Conservation (phyloP, 495 filamentous ascomycete genomes). For the Aspergillus haitiensis region DNA sequence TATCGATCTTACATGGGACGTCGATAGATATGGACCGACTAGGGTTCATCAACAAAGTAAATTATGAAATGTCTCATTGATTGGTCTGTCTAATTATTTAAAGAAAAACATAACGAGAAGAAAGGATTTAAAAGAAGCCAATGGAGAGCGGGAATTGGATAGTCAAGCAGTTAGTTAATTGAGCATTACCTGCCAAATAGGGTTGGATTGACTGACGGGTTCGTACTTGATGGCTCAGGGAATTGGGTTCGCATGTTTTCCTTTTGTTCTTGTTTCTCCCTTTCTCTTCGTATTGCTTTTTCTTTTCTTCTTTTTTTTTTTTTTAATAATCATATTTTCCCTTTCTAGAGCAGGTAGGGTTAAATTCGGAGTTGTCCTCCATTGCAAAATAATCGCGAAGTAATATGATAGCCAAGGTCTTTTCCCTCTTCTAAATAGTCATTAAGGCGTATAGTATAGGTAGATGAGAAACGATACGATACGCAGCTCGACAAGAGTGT, state of each 20-base stretch:
- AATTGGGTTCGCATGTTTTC: neutral
- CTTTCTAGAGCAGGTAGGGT: too few relatives aligned
- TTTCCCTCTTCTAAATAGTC: neutral
- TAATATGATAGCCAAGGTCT: neutral
- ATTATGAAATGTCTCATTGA: neutral
- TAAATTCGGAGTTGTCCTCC: too few relatives aligned
- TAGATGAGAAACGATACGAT: too few relatives aligned
- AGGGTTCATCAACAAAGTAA: neutral
- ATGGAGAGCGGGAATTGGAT: neutral
- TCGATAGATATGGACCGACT: conserved; percentile 37
- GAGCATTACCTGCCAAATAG: neutral
- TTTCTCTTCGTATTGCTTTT: neutral
- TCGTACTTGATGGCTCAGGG: conserved; percentile 12
- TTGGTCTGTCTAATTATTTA: conserved; percentile 4
- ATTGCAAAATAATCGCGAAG: too few relatives aligned
- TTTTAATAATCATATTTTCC: conserved; percentile 6
- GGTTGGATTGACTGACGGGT: conserved; percentile 1
- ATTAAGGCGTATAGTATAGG: too few relatives aligned
- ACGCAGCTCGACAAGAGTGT: conserved; percentile 5
- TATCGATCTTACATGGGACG: conserved; percentile 75
- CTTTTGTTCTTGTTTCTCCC: conserved; percentile 8
- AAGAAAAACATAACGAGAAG: conserved; percentile 2
- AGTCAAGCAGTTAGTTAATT: neutral
- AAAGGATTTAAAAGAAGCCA: neutral
- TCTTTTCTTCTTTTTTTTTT: conserved; percentile 1